Conservation (phyloP, 352 stramenopile genomes). For the Phytophthora ohioensis region DNA sequence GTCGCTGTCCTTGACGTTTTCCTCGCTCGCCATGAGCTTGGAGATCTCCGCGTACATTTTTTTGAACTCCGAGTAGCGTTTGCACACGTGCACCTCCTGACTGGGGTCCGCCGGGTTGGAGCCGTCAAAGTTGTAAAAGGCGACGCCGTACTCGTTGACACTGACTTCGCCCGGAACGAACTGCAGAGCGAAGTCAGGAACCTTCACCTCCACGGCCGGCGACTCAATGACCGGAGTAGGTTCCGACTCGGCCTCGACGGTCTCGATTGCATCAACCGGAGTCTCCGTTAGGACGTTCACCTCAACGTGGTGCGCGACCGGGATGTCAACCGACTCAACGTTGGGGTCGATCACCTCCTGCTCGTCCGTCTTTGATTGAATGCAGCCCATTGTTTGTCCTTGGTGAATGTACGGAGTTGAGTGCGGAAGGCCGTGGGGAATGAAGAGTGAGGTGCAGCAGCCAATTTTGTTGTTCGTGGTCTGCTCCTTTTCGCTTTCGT, state of each 20-base stretch:
- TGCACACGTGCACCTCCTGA: slow-evolving; percentile 59
- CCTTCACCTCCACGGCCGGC: slow-evolving; percentile 33
- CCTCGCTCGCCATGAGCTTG: slow-evolving; percentile 65
- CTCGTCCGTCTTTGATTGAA: slow-evolving; percentile 61
- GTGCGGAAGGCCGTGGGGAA: slow-evolving; percentile 21
- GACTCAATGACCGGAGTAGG: slow-evolving; percentile 19
- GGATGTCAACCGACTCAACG: background rate
- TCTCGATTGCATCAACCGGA: background rate
- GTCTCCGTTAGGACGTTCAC: background rate
- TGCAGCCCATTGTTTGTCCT: slow-evolving; percentile 62
- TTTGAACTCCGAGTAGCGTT: slow-evolving; percentile 86
- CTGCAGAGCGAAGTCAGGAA: slow-evolving; percentile 29
- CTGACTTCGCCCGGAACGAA: slow-evolving; percentile 57
- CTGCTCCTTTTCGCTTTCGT: slow-evolving; percentile 9
- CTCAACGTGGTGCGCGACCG: background rate
- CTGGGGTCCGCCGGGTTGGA: slow-evolving; percentile 50
- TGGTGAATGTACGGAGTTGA: slow-evolving; percentile 15
- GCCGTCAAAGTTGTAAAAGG: slow-evolving; percentile 72
- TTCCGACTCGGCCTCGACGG: slow-evolving; percentile 25
- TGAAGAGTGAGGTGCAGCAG: slow-evolving; percentile 22
- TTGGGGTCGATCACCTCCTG: slow-evolving; percentile 50
- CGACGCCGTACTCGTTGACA: slow-evolving; percentile 60
- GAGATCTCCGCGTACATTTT: slow-evolving; percentile 56
- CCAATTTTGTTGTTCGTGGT: background rate
- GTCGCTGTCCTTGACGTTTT: slow-evolving; percentile 55